Evolutionary conservation across 371 early-diverging fungal species (phyloP).

Genomic region (Mucor racemosus): DNA sequence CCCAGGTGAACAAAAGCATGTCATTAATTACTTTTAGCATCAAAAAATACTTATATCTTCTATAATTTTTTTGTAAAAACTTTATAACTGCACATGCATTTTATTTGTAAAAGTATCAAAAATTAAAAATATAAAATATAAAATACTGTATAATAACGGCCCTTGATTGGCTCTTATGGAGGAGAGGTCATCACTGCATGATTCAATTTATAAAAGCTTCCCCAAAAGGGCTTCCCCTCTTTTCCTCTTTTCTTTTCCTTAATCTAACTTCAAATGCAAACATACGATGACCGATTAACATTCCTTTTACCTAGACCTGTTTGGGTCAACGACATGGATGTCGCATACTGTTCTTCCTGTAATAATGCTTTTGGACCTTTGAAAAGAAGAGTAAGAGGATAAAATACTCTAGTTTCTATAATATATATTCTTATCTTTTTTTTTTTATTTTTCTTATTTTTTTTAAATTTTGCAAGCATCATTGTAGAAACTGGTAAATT

Average conservation of each 20-base stretch:
- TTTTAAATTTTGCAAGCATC: slow-evolving; percentile 47
- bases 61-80: no score
- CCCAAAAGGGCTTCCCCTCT: background rate
- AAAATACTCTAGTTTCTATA: background rate
- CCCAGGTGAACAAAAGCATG: no score
- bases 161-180: background rate
- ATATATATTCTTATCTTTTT: background rate
- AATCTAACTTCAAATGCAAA: slow-evolving; percentile 23
- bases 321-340: slow-evolving; percentile 58
- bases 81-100: no score
- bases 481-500: slow-evolving; percentile 68
- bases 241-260: background rate
- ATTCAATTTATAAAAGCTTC: background rate
- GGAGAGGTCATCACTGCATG: slow-evolving; percentile 4
- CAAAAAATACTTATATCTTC: no score
- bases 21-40: no score
- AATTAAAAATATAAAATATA: no score
- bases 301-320: slow-evolving; percentile 55
- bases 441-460: background rate
- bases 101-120: no score
- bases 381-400: slow-evolving; percentile 44
- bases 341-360: slow-evolving; percentile 44
- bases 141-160: no score
- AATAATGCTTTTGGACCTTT: slow-evolving; percentile 46
- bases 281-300: slow-evolving; percentile 39